A percentile compares a stretch with the other conserved stretches of the same genome.
phyloP scores from a whole-genome alignment of 2,329 filamentous ascomycete species.

The Aspergillus sp. region DNA sequence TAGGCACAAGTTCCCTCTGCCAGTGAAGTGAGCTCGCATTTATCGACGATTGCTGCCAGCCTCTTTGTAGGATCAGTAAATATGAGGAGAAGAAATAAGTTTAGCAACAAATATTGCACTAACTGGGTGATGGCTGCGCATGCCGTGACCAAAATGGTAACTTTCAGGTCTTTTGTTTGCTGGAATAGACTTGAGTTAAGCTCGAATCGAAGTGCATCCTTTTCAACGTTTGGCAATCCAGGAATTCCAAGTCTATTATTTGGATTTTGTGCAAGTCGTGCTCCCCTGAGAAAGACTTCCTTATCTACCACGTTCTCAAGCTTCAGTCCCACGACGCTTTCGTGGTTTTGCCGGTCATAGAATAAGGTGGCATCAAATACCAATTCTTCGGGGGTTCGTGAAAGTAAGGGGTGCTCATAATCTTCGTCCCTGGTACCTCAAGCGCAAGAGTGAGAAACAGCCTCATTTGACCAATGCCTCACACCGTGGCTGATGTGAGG shows the following conservation, averaged over 20 bases:
- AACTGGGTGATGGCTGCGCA: constrained; percentile 27
- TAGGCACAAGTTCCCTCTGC: background rate
- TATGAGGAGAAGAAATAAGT: background rate
- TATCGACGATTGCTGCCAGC: constrained; percentile 26
- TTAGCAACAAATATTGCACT: background rate
- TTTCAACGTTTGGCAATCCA: constrained; percentile 2
- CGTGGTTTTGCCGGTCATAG: background rate
- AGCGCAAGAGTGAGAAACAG: background rate
- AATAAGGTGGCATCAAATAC: constrained; percentile 10
- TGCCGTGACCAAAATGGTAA: constrained; percentile 23
- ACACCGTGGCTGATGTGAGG: background rate
- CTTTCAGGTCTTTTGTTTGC: constrained; percentile 18
- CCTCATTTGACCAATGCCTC: background rate
- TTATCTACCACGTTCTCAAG: constrained; percentile 10
- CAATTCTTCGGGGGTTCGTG: constrained; percentile 6
- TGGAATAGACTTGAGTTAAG: background rate
- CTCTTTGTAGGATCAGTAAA: constrained; percentile 9
- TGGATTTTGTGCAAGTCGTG: constrained; percentile 7
- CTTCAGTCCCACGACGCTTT: background rate
- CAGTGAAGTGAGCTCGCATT: constrained; percentile 14
- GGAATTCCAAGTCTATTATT: background rate
- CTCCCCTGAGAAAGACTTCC: constrained; percentile 10
- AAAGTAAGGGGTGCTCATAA: constrained; percentile 1
- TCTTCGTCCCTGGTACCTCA: background rate
- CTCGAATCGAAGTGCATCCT: background rate